phyloP scores from a whole-genome alignment of 2,329 filamentous ascomycete species.

The Sordariomycetes sp. region DNA sequence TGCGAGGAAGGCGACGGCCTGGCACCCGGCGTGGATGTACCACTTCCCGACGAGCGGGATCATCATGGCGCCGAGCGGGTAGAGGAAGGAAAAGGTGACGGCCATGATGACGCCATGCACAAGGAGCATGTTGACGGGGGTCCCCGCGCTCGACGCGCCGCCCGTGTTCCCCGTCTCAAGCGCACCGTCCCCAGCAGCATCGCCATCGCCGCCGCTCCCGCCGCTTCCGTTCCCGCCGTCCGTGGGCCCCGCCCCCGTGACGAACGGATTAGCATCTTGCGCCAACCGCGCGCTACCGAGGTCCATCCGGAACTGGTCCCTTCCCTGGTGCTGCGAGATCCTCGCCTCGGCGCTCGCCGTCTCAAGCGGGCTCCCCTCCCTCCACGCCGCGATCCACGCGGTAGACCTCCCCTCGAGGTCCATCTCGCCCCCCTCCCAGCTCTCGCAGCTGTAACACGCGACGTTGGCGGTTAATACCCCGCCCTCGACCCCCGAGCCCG shows the following conservation, averaged over 20 bases:
- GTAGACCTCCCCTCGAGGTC: slow-evolving; percentile 23
- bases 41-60: slow-evolving; percentile 47
- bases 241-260: slow-evolving; percentile 8
- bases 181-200: not conserved
- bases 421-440: slow-evolving; percentile 28
- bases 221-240: slow-evolving; percentile 6
- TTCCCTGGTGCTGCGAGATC: slow-evolving; percentile 32
- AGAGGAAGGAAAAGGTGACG: slow-evolving; percentile 42
- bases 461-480: slow-evolving; percentile 48
- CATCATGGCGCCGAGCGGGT: slow-evolving; percentile 44
- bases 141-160: slow-evolving; percentile 7
- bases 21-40: slow-evolving; percentile 42
- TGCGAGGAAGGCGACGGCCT: slow-evolving; percentile 36
- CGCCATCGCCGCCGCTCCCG: too few species aligned
- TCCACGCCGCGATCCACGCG: slow-evolving; percentile 43
- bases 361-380: slow-evolving; percentile 27
- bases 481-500: slow-evolving; percentile 40
- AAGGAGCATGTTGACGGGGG: slow-evolving; percentile 15
- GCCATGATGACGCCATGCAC: slow-evolving; percentile 49
- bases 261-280: slow-evolving; percentile 39
- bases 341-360: slow-evolving; percentile 22
- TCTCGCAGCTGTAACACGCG: slow-evolving; percentile 35
- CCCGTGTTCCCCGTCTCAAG: slow-evolving; percentile 1
- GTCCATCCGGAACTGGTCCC: slow-evolving; percentile 30
- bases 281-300: slow-evolving; percentile 30